Percentiles rank a stretch among this genome's conserved stretches.
Conservation (phyloP, 1,284 basidiomycete genomes). For the Ustilago shanxiensis region DNA sequence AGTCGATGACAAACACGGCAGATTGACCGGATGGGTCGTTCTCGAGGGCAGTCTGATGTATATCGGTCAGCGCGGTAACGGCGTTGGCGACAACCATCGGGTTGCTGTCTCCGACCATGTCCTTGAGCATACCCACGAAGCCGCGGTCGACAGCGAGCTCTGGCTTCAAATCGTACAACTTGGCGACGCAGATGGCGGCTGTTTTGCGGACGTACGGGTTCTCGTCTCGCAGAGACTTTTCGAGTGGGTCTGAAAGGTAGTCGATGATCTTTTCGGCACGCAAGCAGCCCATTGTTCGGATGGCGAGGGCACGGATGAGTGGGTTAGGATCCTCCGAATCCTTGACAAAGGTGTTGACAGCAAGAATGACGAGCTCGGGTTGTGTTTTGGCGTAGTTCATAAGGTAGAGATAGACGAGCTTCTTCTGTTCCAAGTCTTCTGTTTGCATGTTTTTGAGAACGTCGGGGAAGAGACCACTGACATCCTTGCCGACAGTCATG, state of each 20-base stretch:
- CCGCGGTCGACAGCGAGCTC: slow-evolving; percentile 94
- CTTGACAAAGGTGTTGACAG: slow-evolving; percentile 96
- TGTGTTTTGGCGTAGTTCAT: slow-evolving; percentile 99
- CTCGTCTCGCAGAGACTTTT: slow-evolving; percentile 90
- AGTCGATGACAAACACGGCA: slow-evolving; percentile 86
- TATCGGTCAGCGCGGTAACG: slow-evolving; percentile 91
- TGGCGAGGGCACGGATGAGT: slow-evolving; percentile 93
- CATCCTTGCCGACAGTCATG: slow-evolving; percentile 96
- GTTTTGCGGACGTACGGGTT: slow-evolving; percentile 91
- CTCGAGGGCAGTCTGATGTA: slow-evolving; percentile 75
- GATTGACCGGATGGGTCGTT: slow-evolving; percentile 50
- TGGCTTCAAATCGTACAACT: slow-evolving; percentile 95
- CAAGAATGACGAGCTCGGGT: slow-evolving; percentile 95
- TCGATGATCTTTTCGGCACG: slow-evolving; percentile 99
- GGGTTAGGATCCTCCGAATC: slow-evolving; percentile 97
- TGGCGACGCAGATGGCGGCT: slow-evolving; percentile 92
- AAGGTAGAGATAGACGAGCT: slow-evolving; percentile 96
- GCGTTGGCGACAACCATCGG: slow-evolving; percentile 99
- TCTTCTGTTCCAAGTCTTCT: slow-evolving; percentile 93
- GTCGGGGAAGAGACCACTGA: slow-evolving; percentile 90
- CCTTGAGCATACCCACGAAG: slow-evolving; percentile 86
- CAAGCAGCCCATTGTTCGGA: slow-evolving; percentile 96
- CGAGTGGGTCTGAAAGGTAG: slow-evolving; percentile 93
- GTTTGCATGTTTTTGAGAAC: slow-evolving; percentile 99
- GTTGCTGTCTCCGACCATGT: slow-evolving; percentile 92